Evolutionary conservation across 805 yeast genomes (phyloP).

Genomic region (Vanderwaltozyma tropicalis): DNA sequence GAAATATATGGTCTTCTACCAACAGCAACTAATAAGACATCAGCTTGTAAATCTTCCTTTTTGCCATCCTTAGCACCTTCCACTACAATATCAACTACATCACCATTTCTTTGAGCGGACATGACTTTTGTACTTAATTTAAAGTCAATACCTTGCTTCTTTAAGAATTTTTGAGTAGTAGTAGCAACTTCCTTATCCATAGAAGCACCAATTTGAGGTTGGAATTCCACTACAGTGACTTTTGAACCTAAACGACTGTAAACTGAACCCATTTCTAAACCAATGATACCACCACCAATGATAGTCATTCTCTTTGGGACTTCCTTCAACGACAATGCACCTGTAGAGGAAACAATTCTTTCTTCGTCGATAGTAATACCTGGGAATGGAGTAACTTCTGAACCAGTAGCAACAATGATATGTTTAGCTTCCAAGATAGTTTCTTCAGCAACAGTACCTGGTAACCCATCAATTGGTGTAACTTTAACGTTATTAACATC

Average conservation of each 20-base stretch:
- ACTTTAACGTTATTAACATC: constrained; percentile 72
- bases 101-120: constrained; percentile 82
- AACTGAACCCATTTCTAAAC: constrained; percentile 98
- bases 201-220: constrained; percentile 88
- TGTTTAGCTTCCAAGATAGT: constrained; percentile 68
- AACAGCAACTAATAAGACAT: constrained; percentile 89
- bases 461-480: constrained; percentile 77
- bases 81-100: constrained; percentile 71
- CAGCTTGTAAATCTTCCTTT: constrained; percentile 72
- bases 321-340: constrained; percentile 74
- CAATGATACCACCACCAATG: constrained; percentile 99
- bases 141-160: constrained; percentile 93
- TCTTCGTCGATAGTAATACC: constrained; percentile 94
- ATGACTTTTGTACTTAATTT: constrained; percentile 86
- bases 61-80: constrained; percentile 85
- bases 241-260: constrained; percentile 91
- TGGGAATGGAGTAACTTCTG: constrained; percentile 98
- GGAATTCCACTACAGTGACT: constrained; percentile 91
- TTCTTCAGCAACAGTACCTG: constrained; percentile 53
- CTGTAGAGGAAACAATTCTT: constrained; percentile 93
- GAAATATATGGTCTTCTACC: constrained; percentile 97
- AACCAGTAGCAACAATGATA: constrained; percentile 94
- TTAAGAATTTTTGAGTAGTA: constrained; percentile 75
- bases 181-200: constrained; percentile 96
- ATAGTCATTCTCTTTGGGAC: constrained; percentile 85